Evolutionary conservation across 129 eudicot species (phyloP), one percentile per base, ranked within the genome.

Genomic region (Tanacetum coccineum): DNA sequence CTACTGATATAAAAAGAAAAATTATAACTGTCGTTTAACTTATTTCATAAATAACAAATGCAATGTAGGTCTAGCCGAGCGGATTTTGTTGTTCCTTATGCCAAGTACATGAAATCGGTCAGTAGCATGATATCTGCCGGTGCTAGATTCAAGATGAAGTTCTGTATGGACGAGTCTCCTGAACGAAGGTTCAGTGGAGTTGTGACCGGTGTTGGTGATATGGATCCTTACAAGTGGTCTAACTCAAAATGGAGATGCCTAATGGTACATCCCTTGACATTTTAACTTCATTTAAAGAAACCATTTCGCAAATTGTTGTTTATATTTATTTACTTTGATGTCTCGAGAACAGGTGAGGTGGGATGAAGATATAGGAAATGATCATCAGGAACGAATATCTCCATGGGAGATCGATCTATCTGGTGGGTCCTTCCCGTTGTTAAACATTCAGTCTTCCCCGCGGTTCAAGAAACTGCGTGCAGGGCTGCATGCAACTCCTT

Each of bases 361-460:
- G 97, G 97, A 91, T 66, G 97, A 91, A 56, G 92, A 91, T 72
- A 68, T 77, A 32, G 67, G 71, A 30, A 81, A 74, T 49, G 81
- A 81, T 74, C 86, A 70, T 79, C 97, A 83, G 70, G 96, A 85
- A 80, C 85, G 88, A 63, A 87, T 87, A 74, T 91, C 96, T 70
- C 96, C 96, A 15, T 91, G 97, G 97, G 97, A 91, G 70, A 79
- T 91, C 44, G 97, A 91, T 74, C 84, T 80, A 56, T 85, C 94
- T 39, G 88, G 76, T 61, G 80, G 74, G 15, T 50, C 82, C 52
- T 84, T 85, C 59, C 85, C 96, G 46, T 71, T 82, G 56, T 75
- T 85, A 77, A 87, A 71, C 77, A 81, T 85, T 62, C 97, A 91
- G 71, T 83, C 87, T 49, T 82, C 97, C 18, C 94, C 97, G 12